Conservation (phyloP, 768 basidiomycete species). For the Tephrocybe sp. region DNA sequence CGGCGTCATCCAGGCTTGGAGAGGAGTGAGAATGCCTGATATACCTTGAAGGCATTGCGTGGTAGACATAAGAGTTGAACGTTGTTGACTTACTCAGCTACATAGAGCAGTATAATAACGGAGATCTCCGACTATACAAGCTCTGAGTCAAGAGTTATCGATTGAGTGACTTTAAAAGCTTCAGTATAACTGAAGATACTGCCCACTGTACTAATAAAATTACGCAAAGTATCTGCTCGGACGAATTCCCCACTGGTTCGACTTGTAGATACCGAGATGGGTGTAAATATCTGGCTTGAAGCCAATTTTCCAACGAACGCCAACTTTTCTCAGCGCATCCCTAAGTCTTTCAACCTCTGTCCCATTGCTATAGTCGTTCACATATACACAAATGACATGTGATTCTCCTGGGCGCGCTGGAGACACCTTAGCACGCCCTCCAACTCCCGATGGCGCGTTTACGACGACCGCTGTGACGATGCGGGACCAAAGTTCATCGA, state of each 20-base stretch:
- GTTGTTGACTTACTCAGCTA: no score
- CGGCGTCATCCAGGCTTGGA: constrained; percentile 5
- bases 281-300: constrained; percentile 41
- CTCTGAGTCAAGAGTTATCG: no score
- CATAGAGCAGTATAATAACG: no score
- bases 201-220: background rate
- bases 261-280: constrained; percentile 33
- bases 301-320: constrained; percentile 33
- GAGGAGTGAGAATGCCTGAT: constrained; percentile 9
- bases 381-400: constrained; percentile 36
- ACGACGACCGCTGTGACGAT: constrained; percentile 22
- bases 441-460: constrained; percentile 8
- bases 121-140: no score
- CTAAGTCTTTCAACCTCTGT: constrained; percentile 29
- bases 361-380: constrained; percentile 24
- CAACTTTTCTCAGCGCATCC: constrained; percentile 28
- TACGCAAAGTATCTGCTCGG: constrained; percentile 27
- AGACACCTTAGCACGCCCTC: constrained; percentile 33
- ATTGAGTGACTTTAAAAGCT: no score
- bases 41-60: constrained; percentile 12
- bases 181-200: no score
- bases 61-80: background rate
- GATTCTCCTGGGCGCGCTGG: constrained; percentile 25
- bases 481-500: constrained; percentile 34
- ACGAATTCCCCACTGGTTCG: constrained; percentile 32